A percentile compares a stretch with the other conserved stretches of the same genome.
These are phyloP conservation scores for Neurospora sp. DNA, from an alignment of 495 filamentous ascomycete species.

Conservation along the genomic window DNA sequence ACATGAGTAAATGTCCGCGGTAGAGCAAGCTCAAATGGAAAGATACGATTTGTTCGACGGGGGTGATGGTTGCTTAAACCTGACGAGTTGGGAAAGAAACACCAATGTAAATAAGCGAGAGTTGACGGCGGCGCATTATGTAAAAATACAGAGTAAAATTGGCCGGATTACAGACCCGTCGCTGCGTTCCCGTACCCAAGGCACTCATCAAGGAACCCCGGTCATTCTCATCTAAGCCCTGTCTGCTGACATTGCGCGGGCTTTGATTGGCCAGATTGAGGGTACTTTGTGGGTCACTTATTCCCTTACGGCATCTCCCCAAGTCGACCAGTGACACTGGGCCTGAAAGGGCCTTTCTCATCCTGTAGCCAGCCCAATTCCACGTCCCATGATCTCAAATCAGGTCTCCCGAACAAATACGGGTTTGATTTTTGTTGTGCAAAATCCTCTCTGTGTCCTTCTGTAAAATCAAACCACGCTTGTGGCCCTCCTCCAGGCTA, in stretches of 20 bases:
- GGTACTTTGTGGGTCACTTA: conserved; percentile 1
- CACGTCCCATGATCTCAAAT: neutral
- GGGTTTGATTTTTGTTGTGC: neutral
- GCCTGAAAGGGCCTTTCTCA: neutral
- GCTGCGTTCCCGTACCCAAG: neutral
- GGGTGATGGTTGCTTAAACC: neutral
- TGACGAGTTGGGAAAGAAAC: neutral
- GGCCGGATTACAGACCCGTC: neutral
- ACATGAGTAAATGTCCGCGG: neutral
- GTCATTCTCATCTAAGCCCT: conserved; percentile 1
- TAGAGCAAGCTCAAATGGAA: neutral
- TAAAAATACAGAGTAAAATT: neutral
- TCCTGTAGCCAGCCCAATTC: neutral
- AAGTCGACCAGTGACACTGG: neutral
- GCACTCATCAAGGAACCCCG: neutral
- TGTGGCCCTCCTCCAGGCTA: neutral
- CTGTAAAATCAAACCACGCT: neutral
- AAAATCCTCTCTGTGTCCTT: neutral
- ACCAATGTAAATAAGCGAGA: neutral
- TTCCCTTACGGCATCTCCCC: conserved; percentile 1
- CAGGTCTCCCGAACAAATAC: neutral
- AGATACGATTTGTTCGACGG: neutral
- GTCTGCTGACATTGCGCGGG: conserved; percentile 22
- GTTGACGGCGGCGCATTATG: neutral
- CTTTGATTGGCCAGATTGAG: conserved; percentile 10